These are phyloP conservation scores for Citrus glauca DNA, from an alignment of 345 rosid genomes.

Conservation along the genomic window DNA sequence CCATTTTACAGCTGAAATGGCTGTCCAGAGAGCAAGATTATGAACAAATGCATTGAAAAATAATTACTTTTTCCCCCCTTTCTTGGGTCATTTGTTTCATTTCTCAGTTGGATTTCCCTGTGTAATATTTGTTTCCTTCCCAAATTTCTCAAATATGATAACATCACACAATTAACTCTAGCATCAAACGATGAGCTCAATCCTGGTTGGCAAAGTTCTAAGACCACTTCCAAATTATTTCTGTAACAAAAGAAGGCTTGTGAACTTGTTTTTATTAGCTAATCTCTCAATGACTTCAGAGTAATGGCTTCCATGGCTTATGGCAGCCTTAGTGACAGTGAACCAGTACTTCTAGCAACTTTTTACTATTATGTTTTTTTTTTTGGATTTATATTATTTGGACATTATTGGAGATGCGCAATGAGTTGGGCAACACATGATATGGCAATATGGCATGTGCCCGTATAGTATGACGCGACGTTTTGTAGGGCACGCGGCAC, in stretches of 20 bases:
- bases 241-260: too few species aligned
- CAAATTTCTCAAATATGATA: neutral
- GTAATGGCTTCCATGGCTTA: too few species aligned
- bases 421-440: too few species aligned
- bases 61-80: too few species aligned
- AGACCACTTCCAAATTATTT: too few species aligned
- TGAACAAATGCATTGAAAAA: too few species aligned
- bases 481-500: accelerated
- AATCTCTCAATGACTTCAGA: neutral
- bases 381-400: too few species aligned
- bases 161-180: neutral
- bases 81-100: neutral
- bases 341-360: too few species aligned
- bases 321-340: too few species aligned
- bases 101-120: neutral
- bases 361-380: too few species aligned
- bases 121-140: neutral
- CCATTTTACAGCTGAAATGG: neutral
- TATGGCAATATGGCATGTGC: too few species aligned
- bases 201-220: neutral
- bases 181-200: neutral
- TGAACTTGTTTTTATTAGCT: neutral
- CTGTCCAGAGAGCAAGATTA: neutral
- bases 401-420: too few species aligned
- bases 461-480: accelerated